Evolutionary conservation across 106 monocot genomes (phyloP).

Genomic region (Acorus calamus): DNA sequence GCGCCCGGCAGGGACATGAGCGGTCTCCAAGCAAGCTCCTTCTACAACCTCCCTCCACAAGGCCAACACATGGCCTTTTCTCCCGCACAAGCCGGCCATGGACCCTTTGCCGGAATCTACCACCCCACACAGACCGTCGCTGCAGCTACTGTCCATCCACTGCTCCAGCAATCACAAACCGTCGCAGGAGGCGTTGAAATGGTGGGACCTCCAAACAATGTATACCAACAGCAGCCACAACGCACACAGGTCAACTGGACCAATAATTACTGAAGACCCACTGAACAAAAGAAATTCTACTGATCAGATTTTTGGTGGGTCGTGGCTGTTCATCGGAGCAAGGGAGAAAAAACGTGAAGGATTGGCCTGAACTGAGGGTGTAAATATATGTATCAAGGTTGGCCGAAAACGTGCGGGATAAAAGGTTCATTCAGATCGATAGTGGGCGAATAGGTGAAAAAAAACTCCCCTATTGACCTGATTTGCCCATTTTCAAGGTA

Average conservation of each 20-base stretch:
- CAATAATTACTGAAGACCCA: slow-evolving; percentile 35
- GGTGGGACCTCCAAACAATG: slow-evolving; percentile 37
- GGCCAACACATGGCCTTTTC: slow-evolving; percentile 62
- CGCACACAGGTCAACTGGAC: slow-evolving; percentile 54
- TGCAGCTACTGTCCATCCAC: slow-evolving; percentile 36
- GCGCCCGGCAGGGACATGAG: slow-evolving; percentile 48
- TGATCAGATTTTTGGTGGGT: no score
- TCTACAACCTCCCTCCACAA: slow-evolving; percentile 61
- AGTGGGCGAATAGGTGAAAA: slow-evolving; percentile 1
- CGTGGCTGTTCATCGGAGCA: no score
- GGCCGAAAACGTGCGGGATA: slow-evolving; percentile 2
- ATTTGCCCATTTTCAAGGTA: slow-evolving; percentile 20
- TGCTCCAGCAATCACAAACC: slow-evolving; percentile 53
- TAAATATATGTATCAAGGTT: slow-evolving; percentile 39
- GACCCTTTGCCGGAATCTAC: slow-evolving; percentile 40
- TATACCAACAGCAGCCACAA: slow-evolving; percentile 50
- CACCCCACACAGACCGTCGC: slow-evolving; percentile 46
- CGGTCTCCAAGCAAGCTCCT: slow-evolving; percentile 45
- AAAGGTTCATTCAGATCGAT: slow-evolving; percentile 12
- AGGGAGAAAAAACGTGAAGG: no score
- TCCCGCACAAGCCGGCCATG: slow-evolving; percentile 44
- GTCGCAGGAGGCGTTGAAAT: slow-evolving; percentile 51
- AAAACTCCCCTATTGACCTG: no score
- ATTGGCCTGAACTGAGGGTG: slow-evolving; percentile 4
- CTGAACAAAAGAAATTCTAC: no score